Base-by-base conservation (phyloP, 2,329 filamentous ascomycete genomes). In the Xylariaceae sp. region DNA sequence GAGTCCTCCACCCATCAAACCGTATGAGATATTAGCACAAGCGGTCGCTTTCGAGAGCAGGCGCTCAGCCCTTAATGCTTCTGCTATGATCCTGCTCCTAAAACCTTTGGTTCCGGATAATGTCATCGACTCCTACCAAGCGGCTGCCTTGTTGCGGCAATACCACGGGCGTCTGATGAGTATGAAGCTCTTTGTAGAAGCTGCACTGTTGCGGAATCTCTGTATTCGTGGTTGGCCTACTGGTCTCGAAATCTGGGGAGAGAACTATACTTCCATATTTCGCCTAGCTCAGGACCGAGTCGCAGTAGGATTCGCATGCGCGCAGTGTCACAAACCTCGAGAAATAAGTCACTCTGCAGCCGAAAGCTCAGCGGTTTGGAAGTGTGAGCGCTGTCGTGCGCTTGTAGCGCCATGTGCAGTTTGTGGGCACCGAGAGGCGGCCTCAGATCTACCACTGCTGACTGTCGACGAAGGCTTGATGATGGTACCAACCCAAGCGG, bases 161-260 rank as follows among this genome's bases (percentile, higher is more conserved):
- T 82, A 86, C 46, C 83, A 87, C 61, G 70, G 74, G 4, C 81
- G 84, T 0, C 78, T 87, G 1, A 82, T 80, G 74, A 73, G 73
- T 45, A 82, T 86, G 78, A 73, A 76, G 20, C 75, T 85, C 29
- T 86, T 86, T 62, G 74, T 81, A 18, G 82, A 86, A 62, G 84
- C 84, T 0, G 75, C 84, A 0, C 74, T 85, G 0, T 72, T 87
- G 13, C 81, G 84, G 2, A 87, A 87, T 43, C 68, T 87, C 7
- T 85, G 81, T 63, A 73, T 83, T 10, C 72, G 72, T n/a, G 81
- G 81, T 16, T 84, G 81, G 81, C 80, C 81, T 0, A 72, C 71
- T 0, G 75, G 75, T 1, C 64, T 84, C 15, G 73, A 77, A 1
- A 71, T 66, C 44, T 86, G 81, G 81, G 79, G 80, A 2, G 77